Conservation (phyloP, 2,329 filamentous ascomycete genomes). For the Colletotrichum sp. region DNA sequence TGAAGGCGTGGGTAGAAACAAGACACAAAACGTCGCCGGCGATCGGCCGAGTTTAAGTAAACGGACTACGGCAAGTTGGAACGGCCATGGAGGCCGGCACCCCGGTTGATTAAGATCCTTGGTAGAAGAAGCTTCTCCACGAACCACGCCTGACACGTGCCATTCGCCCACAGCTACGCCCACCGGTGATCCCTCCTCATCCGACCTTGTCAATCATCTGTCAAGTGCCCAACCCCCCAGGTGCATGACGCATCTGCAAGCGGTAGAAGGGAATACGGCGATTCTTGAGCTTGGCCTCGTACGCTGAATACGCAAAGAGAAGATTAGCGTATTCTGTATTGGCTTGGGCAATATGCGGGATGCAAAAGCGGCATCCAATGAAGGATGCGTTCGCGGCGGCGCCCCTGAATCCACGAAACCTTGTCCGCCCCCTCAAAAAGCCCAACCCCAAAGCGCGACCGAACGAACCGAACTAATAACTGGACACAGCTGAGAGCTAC, state of each 20-base stretch:
- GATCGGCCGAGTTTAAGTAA: conserved; percentile 7
- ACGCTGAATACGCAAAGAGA: not conserved
- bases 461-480: not conserved
- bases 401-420: not conserved
- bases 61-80: not conserved
- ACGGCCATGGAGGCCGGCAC: not conserved
- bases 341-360: not conserved
- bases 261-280: not conserved
- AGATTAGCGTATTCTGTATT: not conserved
- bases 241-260: not conserved
- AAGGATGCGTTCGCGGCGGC: not conserved
- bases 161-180: not conserved
- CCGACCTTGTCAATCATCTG: not conserved
- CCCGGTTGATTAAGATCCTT: not conserved
- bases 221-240: not conserved
- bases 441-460: not conserved
- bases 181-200: not conserved
- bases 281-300: not conserved
- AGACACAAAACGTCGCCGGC: not conserved
- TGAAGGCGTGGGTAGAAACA: not conserved
- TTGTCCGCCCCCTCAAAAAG: not conserved
- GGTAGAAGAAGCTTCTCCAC: not conserved
- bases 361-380: not conserved
- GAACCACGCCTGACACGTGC: conserved; percentile 1
- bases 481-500: not conserved